phyloP scores from a whole-genome alignment of 805 yeast genomes.

The Candida ipomoeae region DNA sequence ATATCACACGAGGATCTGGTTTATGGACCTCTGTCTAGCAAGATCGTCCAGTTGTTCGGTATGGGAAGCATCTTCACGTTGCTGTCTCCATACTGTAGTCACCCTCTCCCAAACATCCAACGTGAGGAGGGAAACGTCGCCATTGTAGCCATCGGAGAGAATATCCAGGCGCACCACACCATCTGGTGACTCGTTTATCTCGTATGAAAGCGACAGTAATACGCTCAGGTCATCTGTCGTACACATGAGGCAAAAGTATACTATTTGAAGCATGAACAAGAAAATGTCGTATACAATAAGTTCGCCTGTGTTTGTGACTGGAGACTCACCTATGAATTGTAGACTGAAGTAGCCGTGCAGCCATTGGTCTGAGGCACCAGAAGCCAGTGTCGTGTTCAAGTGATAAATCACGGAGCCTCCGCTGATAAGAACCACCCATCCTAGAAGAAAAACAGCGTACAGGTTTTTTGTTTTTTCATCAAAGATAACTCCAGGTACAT shows the following conservation, averaged over 20 bases:
- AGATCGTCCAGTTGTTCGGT: neutral
- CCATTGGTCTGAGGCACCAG: constrained; percentile 16
- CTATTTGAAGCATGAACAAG: constrained; percentile 25
- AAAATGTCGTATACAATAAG: constrained; percentile 26
- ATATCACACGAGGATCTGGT: neutral
- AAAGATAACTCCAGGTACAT: constrained; percentile 5
- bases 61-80: neutral
- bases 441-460: constrained; percentile 17
- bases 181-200: constrained; percentile 6
- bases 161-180: constrained; percentile 16
- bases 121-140: constrained; percentile 30
- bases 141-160: constrained; percentile 37
- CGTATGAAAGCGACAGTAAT: constrained; percentile 14
- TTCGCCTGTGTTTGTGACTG: constrained; percentile 24
- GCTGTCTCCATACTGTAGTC: constrained; percentile 6
- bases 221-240: constrained; percentile 30
- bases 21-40: constrained; percentile 1
- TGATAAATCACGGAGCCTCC: constrained; percentile 24
- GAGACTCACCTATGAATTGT: constrained; percentile 38
- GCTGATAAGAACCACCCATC: constrained; percentile 23
- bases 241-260: constrained; percentile 32
- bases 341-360: constrained; percentile 34
- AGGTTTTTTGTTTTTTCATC: neutral
- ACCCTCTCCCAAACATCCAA: constrained; percentile 22
- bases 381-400: constrained; percentile 22